phyloP scores from a whole-genome alignment of 75 land plant genomes.

The Cunninghamia lanceolata region DNA sequence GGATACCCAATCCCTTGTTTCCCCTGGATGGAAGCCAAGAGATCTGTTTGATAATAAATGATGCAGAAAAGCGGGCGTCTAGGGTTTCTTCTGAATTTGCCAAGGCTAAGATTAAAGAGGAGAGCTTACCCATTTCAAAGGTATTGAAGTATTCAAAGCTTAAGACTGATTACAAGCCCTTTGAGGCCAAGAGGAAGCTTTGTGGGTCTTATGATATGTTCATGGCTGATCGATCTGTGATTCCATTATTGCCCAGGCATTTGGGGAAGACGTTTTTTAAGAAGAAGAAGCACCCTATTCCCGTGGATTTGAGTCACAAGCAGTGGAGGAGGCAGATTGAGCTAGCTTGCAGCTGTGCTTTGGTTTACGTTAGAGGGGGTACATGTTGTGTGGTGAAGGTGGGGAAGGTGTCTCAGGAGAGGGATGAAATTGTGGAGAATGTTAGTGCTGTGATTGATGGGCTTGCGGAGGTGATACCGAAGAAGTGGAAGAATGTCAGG shows the following conservation, averaged over 20 bases:
- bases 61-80: constrained; percentile 28
- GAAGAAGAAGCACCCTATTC: constrained; percentile 84
- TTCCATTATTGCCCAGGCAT: constrained; percentile 50
- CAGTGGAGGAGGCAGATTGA: constrained; percentile 69
- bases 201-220: constrained; percentile 82
- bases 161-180: constrained; percentile 48
- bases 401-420: constrained; percentile 50
- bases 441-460: constrained; percentile 61
- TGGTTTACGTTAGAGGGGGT: constrained; percentile 61
- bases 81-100: constrained; percentile 30
- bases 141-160: constrained; percentile 59
- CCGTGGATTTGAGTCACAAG: constrained; percentile 48
- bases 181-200: constrained; percentile 76
- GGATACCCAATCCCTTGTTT: constrained; percentile 66
- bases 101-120: constrained; percentile 32
- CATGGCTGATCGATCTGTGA: constrained; percentile 56
- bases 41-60: constrained; percentile 70
- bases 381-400: constrained; percentile 70
- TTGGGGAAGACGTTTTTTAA: constrained; percentile 73
- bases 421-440: constrained; percentile 63
- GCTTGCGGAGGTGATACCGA: constrained; percentile 51
- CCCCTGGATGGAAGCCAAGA: constrained; percentile 29
- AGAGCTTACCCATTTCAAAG: constrained; percentile 52
- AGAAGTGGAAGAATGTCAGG: constrained; percentile 69
- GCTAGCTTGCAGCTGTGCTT: constrained; percentile 44